Conservation (phyloP, 2,329 filamentous ascomycete genomes). For the Fusarium haematococcum region DNA sequence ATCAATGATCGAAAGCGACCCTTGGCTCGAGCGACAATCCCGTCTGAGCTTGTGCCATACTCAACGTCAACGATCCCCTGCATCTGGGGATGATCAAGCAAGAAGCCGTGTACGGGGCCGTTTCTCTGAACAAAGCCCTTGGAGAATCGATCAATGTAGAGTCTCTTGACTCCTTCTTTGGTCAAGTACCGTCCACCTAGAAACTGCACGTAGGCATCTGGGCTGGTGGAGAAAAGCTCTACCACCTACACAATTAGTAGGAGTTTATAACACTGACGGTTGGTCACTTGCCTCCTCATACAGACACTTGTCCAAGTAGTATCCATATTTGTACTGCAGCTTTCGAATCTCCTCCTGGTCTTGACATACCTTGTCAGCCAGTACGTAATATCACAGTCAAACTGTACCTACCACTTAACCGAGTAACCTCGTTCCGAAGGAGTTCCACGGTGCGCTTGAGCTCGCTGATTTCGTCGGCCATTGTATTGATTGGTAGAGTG, state of each 20-base stretch:
- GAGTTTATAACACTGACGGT: background rate
- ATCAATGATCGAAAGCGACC: constrained; percentile 16
- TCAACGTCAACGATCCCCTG: constrained; percentile 16
- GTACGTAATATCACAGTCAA: background rate
- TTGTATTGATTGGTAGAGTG: background rate
- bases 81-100: constrained; percentile 17
- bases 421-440: background rate
- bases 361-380: background rate
- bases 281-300: background rate
- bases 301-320: constrained; percentile 21
- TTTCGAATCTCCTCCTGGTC: constrained; percentile 18
- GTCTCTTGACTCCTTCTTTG: constrained; percentile 7
- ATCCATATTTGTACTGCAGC: constrained; percentile 18
- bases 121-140: constrained; percentile 4
- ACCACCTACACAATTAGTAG: background rate
- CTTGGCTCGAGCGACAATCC: constrained; percentile 1
- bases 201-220: constrained; percentile 14
- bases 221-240: constrained; percentile 8
- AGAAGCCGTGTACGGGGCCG: constrained; percentile 8
- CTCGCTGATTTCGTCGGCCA: background rate
- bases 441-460: constrained; percentile 1
- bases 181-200: constrained; percentile 2
- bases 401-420: constrained; percentile 2
- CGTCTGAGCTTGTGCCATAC: background rate
- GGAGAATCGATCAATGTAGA: constrained; percentile 11